phyloP scores from a whole-genome alignment of 768 basidiomycete species.

The Strobilomyces dryophilus region DNA sequence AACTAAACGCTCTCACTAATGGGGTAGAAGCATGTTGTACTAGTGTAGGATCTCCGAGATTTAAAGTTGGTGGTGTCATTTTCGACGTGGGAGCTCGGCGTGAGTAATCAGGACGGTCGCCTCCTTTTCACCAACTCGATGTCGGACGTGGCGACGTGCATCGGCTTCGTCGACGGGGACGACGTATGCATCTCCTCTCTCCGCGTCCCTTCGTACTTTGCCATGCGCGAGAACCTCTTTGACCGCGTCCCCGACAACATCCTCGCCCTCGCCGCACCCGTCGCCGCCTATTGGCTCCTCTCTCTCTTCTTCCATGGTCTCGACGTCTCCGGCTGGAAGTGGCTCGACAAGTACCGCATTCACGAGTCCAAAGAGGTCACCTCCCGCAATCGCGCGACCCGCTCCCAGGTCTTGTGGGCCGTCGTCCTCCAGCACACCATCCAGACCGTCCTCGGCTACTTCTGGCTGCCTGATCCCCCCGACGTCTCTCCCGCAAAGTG shows the following conservation, averaged over 20 bases:
- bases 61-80: not conserved
- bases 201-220: constrained; percentile 54
- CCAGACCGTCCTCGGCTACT: constrained; percentile 72
- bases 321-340: constrained; percentile 72
- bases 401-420: constrained; percentile 65
- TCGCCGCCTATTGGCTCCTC: constrained; percentile 80
- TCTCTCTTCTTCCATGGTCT: constrained; percentile 79
- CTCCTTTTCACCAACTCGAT: constrained; percentile 4
- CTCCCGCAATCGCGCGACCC: constrained; percentile 69
- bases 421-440: constrained; percentile 84
- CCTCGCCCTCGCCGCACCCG: constrained; percentile 68
- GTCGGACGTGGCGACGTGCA: constrained; percentile 27
- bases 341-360: constrained; percentile 80
- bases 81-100: constrained; percentile 10
- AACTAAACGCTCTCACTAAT: constrained; percentile 31
- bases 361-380: constrained; percentile 83
- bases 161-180: constrained; percentile 30
- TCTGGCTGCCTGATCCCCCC: constrained; percentile 54
- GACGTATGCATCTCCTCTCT: constrained; percentile 34
- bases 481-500: constrained; percentile 33
- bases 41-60: constrained; percentile 27
- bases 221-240: constrained; percentile 42
- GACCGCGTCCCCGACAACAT: constrained; percentile 62
- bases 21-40: constrained; percentile 33
- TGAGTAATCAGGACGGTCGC: not conserved